Evolutionary conservation across 2,329 filamentous ascomycete species (phyloP).

Genomic region (Aspergillus calidoustus): DNA sequence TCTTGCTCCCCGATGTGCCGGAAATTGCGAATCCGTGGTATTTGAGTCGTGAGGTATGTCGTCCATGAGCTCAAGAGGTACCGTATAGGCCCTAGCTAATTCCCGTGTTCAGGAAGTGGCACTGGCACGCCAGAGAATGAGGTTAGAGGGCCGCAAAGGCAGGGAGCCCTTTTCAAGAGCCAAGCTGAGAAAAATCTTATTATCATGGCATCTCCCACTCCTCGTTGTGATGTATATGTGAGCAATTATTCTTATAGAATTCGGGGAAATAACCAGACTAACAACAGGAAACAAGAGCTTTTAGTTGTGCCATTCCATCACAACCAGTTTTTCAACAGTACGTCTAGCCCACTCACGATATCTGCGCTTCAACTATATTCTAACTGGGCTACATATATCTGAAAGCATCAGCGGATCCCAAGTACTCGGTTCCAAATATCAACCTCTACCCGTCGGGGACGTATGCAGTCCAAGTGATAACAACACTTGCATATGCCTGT

Average conservation of each 20-base stretch:
- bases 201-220: conserved; percentile 67
- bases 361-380: not conserved
- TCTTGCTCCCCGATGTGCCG: conserved; percentile 55
- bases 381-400: conserved; percentile 54
- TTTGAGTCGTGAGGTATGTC: conserved; percentile 43
- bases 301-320: too few species aligned
- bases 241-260: conserved; percentile 14
- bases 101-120: conserved; percentile 43
- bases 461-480: conserved; percentile 59
- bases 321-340: too few species aligned
- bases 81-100: not conserved
- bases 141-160: conserved; percentile 52
- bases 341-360: too few species aligned
- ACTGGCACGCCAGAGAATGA: conserved; percentile 56
- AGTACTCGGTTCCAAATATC: conserved; percentile 52
- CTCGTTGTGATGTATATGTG: conserved; percentile 63
- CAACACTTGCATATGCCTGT: conserved; percentile 66
- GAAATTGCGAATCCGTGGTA: conserved; percentile 57
- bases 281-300: too few species aligned
- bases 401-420: conserved; percentile 44
- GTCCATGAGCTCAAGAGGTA: not conserved
- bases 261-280: too few species aligned
- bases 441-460: conserved; percentile 65
- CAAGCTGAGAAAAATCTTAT: conserved; percentile 65
- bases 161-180: conserved; percentile 52